These are phyloP conservation scores for Flagelloscypha sp. DNA, from an alignment of 768 basidiomycete genomes.

Conservation along the genomic window DNA sequence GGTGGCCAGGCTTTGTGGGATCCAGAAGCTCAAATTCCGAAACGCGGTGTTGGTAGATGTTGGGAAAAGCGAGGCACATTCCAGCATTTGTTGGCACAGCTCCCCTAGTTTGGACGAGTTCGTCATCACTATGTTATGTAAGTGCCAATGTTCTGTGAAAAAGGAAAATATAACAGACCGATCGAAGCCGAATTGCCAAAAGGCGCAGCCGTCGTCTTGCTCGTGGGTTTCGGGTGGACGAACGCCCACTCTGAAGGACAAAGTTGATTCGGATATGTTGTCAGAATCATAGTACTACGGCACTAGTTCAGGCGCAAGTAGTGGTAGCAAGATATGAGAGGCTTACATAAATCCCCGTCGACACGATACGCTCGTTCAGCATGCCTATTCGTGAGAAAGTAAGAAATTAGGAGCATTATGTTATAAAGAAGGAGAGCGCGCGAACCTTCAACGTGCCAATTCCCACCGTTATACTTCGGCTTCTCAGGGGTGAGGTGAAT, in stretches of 20 bases:
- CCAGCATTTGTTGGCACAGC: slow-evolving; percentile 17
- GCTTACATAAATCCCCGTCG: slow-evolving; percentile 17
- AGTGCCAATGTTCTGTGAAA: not conserved
- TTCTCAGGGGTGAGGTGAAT: slow-evolving; percentile 22
- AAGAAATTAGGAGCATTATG: too few species aligned
- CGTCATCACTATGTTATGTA: slow-evolving; percentile 3
- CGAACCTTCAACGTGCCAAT: slow-evolving; percentile 26
- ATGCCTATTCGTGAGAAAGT: too few species aligned
- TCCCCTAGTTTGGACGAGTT: slow-evolving; percentile 19
- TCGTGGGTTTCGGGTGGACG: slow-evolving; percentile 8
- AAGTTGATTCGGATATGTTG: slow-evolving; percentile 22
- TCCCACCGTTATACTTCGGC: slow-evolving; percentile 20
- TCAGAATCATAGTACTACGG: slow-evolving; percentile 19
- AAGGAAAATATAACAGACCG: slow-evolving; percentile 1
- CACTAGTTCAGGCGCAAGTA: slow-evolving; percentile 11
- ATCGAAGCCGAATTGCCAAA: slow-evolving; percentile 7
- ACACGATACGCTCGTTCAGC: slow-evolving; percentile 14
- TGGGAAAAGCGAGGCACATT: slow-evolving; percentile 27
- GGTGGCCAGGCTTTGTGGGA: slow-evolving; percentile 23
- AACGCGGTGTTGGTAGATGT: slow-evolving; percentile 29
- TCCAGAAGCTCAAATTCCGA: slow-evolving; percentile 25
- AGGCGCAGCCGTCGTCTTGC: slow-evolving; percentile 14
- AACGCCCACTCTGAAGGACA: slow-evolving; percentile 22
- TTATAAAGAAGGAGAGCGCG: too few species aligned
- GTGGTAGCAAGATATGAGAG: slow-evolving; percentile 5